Evolutionary conservation across 2,329 filamentous ascomycete genomes (phyloP).

Genomic region (Bipolaris zeicola): DNA sequence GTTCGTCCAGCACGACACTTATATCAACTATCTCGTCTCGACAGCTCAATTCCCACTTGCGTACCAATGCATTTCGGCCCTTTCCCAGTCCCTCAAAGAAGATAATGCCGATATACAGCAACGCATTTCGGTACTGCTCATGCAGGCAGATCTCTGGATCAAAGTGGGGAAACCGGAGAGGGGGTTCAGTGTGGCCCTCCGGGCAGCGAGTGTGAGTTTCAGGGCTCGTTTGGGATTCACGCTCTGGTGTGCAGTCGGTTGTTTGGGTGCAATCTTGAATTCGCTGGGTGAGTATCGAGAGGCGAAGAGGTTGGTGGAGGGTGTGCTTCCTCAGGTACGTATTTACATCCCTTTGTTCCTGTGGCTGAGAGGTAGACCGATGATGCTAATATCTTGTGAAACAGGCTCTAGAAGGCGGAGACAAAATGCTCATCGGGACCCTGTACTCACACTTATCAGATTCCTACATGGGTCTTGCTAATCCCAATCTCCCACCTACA

Average conservation of each 20-base stretch:
- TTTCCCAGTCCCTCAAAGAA: slow-evolving; percentile 58
- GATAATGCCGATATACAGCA: slow-evolving; percentile 68
- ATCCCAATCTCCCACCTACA: slow-evolving; percentile 44
- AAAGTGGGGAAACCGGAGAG: slow-evolving; percentile 71
- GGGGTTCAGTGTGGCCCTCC: slow-evolving; percentile 76
- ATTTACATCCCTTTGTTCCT: neutral
- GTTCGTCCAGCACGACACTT: slow-evolving; percentile 63
- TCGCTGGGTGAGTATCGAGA: slow-evolving; percentile 73
- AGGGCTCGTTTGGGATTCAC: slow-evolving; percentile 69
- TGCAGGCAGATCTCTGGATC: slow-evolving; percentile 74
- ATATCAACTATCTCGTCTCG: slow-evolving; percentile 64
- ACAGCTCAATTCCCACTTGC: slow-evolving; percentile 60
- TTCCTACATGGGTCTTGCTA: slow-evolving; percentile 77
- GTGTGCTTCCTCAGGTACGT: slow-evolving; percentile 72
- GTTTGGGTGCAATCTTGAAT: slow-evolving; percentile 71
- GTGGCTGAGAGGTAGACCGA: too few species aligned
- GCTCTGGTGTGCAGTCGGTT: slow-evolving; percentile 74
- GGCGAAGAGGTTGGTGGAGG: slow-evolving; percentile 67
- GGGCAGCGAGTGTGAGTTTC: slow-evolving; percentile 76
- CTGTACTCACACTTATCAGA: slow-evolving; percentile 76
- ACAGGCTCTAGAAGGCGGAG: slow-evolving; percentile 68
- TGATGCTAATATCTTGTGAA: neutral
- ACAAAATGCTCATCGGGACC: slow-evolving; percentile 65
- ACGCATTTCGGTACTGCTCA: slow-evolving; percentile 71
- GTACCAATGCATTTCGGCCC: slow-evolving; percentile 59